Base-by-base conservation (phyloP, 441 rosid species). In the Erysimum cheiri region DNA sequence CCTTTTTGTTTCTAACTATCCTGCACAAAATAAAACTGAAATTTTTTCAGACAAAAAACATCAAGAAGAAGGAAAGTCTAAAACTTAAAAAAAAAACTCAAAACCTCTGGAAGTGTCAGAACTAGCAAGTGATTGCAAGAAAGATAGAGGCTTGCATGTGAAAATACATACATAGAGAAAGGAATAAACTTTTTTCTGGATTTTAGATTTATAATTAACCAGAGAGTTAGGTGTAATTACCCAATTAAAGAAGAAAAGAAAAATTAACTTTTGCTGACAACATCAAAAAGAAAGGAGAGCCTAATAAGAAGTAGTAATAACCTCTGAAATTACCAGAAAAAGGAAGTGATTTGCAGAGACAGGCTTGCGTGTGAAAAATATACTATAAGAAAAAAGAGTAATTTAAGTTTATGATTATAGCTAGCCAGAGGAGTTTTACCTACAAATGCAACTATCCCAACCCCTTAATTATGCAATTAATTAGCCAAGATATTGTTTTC, bases 81-180 rank as follows among this genome's bases (percentile, higher is more conserved):
- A 49, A 52, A 43, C 22, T 19, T 19, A 64, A 74, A 54, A 26
- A 48, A 39, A 64, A 40, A 49, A 28, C 62, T 36, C 5, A 58
- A 19, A 35, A 37, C 28, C 13, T 59, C 72, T 75, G 67, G 49
- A 47, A 57, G 40, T 70, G 60, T 75, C 67, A 56, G 71, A 70
- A 40, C 41, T 49, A 69, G 66, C 52, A 55, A 61, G 77, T 74
- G 68, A 67, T 41, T 11, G 44, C 12, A 36, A 32, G 8, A 24
- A 7, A 36, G 49, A 59, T 15, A 69, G 49, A 50, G 44, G 44
- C 41, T 50, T 73, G 47, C 70, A 75, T 63, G 74, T 62, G 70
- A 47, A 54, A 29, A 2, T 24, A 46, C 8, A 60, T n/a, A 15
- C 26, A 41, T 15, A 54, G 35, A 53, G 53, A 68, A 64, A 67